Percentiles rank a stretch among this genome's conserved stretches.
phyloP scores from a whole-genome alignment of 2,329 filamentous ascomycete species.

The Pestalotiopsis sp. region DNA sequence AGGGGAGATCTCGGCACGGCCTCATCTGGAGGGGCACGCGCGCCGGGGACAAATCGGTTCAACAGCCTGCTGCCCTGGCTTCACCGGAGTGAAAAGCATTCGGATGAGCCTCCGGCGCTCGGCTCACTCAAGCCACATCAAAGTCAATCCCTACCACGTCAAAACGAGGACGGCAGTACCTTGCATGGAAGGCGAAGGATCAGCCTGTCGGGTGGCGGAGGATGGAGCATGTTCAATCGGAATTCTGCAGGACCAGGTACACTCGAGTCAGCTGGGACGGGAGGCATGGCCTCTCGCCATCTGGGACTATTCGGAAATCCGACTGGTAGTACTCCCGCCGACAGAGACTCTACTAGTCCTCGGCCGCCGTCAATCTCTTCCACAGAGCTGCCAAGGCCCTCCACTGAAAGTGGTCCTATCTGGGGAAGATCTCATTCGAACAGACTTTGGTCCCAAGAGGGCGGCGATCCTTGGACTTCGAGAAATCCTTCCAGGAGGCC shows the following conservation, averaged over 20 bases:
- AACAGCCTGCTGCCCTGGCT: conserved; percentile 54
- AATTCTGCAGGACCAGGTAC: conserved; percentile 53
- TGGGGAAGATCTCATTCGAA: conserved; percentile 64
- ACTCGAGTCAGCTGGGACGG: conserved; percentile 34
- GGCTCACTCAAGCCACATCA: conserved; percentile 73
- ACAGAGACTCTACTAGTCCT: conserved; percentile 61
- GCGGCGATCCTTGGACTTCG: conserved; percentile 50
- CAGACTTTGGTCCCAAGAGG: conserved; percentile 68
- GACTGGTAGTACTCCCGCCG: conserved; percentile 52
- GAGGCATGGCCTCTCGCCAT: conserved; percentile 29
- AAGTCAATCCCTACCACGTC: conserved; percentile 76
- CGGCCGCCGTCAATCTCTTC: conserved; percentile 72
- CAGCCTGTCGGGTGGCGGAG: conserved; percentile 53
- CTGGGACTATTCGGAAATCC: conserved; percentile 37
- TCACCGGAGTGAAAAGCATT: conserved; percentile 64
- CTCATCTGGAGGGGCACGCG: conserved; percentile 41
- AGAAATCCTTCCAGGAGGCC: conserved; percentile 78
- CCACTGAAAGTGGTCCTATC: conserved; percentile 77
- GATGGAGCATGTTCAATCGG: conserved; percentile 59
- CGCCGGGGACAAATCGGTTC: conserved; percentile 50
- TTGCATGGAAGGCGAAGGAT: conserved; percentile 57
- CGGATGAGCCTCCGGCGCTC: conserved; percentile 62
- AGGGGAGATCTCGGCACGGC: conserved; percentile 36
- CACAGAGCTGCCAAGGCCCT: conserved; percentile 72
- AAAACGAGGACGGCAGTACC: conserved; percentile 58